A percentile compares a stretch with the other conserved stretches of the same genome.
Evolutionary conservation across 108 stramenopile genomes (phyloP).

Genomic region (Nannochloropsis salina): DNA sequence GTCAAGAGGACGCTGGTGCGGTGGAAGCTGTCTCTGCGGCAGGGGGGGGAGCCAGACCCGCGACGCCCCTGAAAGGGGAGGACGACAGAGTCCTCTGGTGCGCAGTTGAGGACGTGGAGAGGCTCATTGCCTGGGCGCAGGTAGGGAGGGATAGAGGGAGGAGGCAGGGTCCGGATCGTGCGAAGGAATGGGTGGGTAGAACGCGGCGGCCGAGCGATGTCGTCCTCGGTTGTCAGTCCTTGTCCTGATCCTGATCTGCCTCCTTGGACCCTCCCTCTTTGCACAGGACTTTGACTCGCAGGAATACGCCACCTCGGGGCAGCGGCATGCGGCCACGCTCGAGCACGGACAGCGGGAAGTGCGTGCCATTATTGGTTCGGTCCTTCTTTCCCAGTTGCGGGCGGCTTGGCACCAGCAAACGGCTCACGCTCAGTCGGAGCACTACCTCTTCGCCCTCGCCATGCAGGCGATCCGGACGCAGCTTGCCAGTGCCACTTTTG

Average conservation of each 20-base stretch:
- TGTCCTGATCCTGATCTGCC: not conserved
- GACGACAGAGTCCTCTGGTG: constrained; percentile 37
- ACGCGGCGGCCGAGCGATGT: not conserved
- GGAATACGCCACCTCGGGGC: constrained; percentile 28
- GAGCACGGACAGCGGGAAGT: constrained; percentile 43
- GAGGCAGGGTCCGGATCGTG: not conserved
- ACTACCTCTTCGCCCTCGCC: constrained; percentile 36
- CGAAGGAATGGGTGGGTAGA: not conserved
- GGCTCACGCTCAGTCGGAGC: constrained; percentile 37
- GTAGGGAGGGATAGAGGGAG: constrained; percentile 20
- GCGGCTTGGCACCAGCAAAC: constrained; percentile 40
- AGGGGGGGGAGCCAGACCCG: not conserved
- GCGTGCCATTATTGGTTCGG: constrained; percentile 32
- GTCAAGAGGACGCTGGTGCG: no score
- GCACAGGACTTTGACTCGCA: constrained; percentile 28
- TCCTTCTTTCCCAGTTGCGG: constrained; percentile 36
- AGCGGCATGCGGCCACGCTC: constrained; percentile 44
- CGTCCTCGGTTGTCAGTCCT: not conserved
- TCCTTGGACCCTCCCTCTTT: not conserved
- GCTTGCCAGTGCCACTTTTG: constrained; percentile 21
- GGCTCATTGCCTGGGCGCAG: constrained; percentile 37
- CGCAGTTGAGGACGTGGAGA: constrained; percentile 37
- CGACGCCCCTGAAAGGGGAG: not conserved
- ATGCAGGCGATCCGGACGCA: constrained; percentile 36
- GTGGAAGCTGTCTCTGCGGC: not conserved